Evolutionary conservation across 2,329 filamentous ascomycete genomes (phyloP).

Genomic region (Erysiphe pisi): DNA sequence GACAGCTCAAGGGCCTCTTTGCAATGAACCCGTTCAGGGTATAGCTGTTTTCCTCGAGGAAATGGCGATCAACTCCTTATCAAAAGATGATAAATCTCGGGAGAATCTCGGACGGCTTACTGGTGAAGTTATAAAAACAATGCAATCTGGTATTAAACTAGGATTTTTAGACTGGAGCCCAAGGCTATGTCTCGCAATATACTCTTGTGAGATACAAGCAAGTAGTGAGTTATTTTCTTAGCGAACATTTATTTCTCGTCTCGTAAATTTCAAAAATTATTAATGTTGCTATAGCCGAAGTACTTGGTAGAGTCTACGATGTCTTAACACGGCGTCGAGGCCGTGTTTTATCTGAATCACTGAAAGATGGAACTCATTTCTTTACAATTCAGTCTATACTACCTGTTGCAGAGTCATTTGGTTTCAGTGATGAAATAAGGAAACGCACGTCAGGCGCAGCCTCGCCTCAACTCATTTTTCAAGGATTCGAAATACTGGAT

Average conservation of each 20-base stretch:
- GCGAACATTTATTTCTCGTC: background rate
- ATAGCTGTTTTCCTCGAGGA: conserved; percentile 84
- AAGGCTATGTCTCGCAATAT: conserved; percentile 93
- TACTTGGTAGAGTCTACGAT: conserved; percentile 87
- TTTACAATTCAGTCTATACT: conserved; percentile 85
- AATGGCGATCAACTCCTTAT: conserved; percentile 49
- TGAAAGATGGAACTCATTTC: conserved; percentile 93
- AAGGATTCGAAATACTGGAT: conserved; percentile 83
- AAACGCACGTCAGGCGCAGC: conserved; percentile 86
- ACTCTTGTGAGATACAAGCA: conserved; percentile 93
- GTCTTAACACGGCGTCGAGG: conserved; percentile 94
- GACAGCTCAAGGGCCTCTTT: conserved; percentile 77
- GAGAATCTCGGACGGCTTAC: conserved; percentile 71
- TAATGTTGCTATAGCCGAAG: conserved; percentile 48
- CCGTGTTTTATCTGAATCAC: conserved; percentile 74
- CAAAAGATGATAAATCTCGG: conserved; percentile 45
- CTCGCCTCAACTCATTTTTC: conserved; percentile 84
- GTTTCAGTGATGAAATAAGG: conserved; percentile 91
- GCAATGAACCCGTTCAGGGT: conserved; percentile 85
- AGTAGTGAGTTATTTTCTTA: conserved; percentile 51
- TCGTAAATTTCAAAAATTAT: conserved; percentile 30
- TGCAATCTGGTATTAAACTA: conserved; percentile 69
- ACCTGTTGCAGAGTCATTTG: conserved; percentile 89
- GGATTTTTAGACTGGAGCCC: conserved; percentile 95
- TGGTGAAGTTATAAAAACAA: conserved; percentile 82